Conservation (phyloP, 2,329 filamentous ascomycete genomes). For the Fusarium albosuccineum region DNA sequence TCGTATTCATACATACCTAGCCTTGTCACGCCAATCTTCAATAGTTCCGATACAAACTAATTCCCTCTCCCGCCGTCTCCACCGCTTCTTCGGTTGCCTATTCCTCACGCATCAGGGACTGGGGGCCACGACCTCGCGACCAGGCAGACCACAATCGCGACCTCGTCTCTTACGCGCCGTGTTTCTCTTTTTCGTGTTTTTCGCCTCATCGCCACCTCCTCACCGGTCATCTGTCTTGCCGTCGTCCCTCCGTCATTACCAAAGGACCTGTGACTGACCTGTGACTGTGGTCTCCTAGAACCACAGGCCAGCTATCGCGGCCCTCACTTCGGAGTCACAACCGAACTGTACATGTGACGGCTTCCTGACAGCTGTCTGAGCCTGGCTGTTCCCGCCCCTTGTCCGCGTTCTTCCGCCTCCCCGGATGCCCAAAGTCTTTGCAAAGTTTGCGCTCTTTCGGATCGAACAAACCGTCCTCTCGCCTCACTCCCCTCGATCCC, state of each 20-base stretch:
- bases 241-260: slow-evolving; percentile 19
- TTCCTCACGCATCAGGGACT: slow-evolving; percentile 20
- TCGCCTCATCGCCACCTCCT: slow-evolving; percentile 27
- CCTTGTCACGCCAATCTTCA: slow-evolving; percentile 7
- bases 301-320: slow-evolving; percentile 26
- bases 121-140: slow-evolving; percentile 33
- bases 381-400: slow-evolving; percentile 28
- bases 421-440: slow-evolving; percentile 21
- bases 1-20: slow-evolving; percentile 4
- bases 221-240: slow-evolving; percentile 14
- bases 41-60: slow-evolving; percentile 13
- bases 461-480: slow-evolving; percentile 17
- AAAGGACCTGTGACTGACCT: slow-evolving; percentile 25
- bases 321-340: slow-evolving; percentile 34
- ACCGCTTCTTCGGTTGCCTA: slow-evolving; percentile 12
- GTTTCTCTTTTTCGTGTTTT: slow-evolving; percentile 28
- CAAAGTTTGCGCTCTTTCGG: slow-evolving; percentile 9
- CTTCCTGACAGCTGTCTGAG: slow-evolving; percentile 31
- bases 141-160: slow-evolving; percentile 40
- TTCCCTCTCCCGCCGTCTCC: slow-evolving; percentile 11
- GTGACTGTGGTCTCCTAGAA: slow-evolving; percentile 24
- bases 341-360: slow-evolving; percentile 36
- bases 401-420: slow-evolving; percentile 19
- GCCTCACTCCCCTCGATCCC: slow-evolving; percentile 32
- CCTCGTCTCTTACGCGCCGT: slow-evolving; percentile 38